Percentiles rank a stretch among this genome's conserved stretches.
These are phyloP conservation scores for Hypoxylon sp. DNA, from an alignment of 2,329 filamentous ascomycete species.

Conservation along the genomic window DNA sequence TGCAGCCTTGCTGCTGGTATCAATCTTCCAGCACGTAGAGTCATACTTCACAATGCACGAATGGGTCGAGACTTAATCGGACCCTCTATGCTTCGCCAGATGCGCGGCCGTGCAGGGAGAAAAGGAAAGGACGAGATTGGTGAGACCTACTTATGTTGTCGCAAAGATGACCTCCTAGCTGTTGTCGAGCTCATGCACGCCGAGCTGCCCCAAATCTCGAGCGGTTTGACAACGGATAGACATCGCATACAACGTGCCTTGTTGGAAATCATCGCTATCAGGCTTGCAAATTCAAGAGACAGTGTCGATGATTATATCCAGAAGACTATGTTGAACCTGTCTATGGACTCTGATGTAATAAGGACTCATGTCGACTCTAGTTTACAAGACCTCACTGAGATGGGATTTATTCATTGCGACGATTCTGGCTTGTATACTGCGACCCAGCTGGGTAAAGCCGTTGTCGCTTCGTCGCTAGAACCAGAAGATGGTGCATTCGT, in stretches of 20 bases:
- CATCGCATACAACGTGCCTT: slow-evolving; percentile 79
- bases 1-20: slow-evolving; percentile 88
- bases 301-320: slow-evolving; percentile 77
- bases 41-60: slow-evolving; percentile 80
- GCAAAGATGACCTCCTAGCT: slow-evolving; percentile 76
- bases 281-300: slow-evolving; percentile 75
- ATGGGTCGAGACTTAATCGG: slow-evolving; percentile 85
- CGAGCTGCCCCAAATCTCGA: slow-evolving; percentile 78
- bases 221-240: slow-evolving; percentile 77
- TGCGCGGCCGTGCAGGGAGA: slow-evolving; percentile 82
- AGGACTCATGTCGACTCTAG: slow-evolving; percentile 70
- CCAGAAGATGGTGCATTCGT: slow-evolving; percentile 83
- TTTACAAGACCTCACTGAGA: slow-evolving; percentile 69
- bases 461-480: slow-evolving; percentile 79
- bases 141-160: slow-evolving; percentile 83
- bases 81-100: slow-evolving; percentile 84
- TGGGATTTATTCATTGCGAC: slow-evolving; percentile 69
- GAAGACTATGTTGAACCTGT: slow-evolving; percentile 76
- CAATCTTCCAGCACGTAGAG: slow-evolving; percentile 78
- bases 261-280: slow-evolving; percentile 78
- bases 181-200: slow-evolving; percentile 80
- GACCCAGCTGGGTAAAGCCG: slow-evolving; percentile 77
- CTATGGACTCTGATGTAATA: slow-evolving; percentile 66
- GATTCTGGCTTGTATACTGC: slow-evolving; percentile 68
- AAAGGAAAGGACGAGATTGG: slow-evolving; percentile 85